Conservation (phyloP, 257 asterid species). For the Handroanthus guayacan region DNA sequence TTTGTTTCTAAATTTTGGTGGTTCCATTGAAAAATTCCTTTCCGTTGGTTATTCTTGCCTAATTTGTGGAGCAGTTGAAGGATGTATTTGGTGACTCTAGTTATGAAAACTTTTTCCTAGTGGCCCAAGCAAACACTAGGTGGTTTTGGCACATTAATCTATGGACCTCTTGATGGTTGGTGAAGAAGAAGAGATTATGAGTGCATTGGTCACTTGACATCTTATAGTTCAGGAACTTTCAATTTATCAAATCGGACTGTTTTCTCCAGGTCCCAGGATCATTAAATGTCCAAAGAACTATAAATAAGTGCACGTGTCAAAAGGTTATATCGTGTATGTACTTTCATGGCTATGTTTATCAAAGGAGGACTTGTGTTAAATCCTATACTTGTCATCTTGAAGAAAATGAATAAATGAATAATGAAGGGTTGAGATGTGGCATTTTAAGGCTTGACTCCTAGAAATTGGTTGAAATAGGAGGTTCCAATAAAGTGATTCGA, state of each 20-base stretch:
- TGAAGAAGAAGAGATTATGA: background rate
- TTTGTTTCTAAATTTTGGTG: background rate
- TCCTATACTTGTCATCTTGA: background rate
- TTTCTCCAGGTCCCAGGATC: background rate
- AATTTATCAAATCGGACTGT: background rate
- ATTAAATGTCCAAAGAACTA: background rate
- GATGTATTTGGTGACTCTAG: background rate
- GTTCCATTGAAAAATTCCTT: constrained; percentile 2
- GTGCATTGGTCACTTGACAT: background rate
- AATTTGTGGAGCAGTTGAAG: too few relatives aligned
- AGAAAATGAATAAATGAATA: background rate
- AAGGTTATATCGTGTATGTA: background rate
- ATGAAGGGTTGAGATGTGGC: background rate
- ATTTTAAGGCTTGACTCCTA: constrained; percentile 4
- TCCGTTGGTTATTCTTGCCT: background rate
- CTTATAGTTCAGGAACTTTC: background rate
- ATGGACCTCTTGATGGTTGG: background rate
- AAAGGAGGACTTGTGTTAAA: background rate
- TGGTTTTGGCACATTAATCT: background rate
- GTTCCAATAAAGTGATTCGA: background rate
- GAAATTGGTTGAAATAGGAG: background rate
- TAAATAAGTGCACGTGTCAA: background rate
- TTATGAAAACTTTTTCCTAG: background rate
- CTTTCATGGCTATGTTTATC: background rate
- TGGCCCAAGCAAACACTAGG: background rate